Evolutionary conservation across 495 filamentous ascomycete genomes (phyloP), one percentile per base, ranked within the genome.

Genomic region (Podospora bellae-mahoneyi): DNA sequence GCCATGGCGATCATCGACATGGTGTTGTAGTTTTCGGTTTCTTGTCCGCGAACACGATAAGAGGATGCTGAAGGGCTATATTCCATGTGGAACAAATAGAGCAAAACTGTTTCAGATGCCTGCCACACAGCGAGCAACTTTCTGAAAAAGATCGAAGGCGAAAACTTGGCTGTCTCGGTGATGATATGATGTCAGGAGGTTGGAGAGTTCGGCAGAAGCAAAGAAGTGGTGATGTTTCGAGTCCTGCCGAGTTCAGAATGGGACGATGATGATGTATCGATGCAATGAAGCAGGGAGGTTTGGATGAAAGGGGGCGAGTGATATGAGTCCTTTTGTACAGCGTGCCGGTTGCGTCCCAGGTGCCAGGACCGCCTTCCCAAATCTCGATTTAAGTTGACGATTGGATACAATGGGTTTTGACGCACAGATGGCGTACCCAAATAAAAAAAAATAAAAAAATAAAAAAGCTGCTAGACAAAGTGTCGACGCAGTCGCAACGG

Each of bases 1-100:
- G 72, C 67, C 69, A 77, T 78, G 66, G 73, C 68, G 62, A 77
- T 70, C 69, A 73, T 78, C 68, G 77, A 77, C 77, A 79, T 79
- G 32, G 27, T 63, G 61, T 71, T 75, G 72, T 60, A 66, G 16
- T 64, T 26, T 56, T 68, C 58, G 62, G 60, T 66, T 26, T 32
- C 59, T 66, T 72, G 73, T 62, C 62, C 64, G 65, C 62, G 69
- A 23, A 68, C 65, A 59, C 62, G 62, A 66, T 68, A 64, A 61
- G 55, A n/a, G 64, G 68, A 62, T 65, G 68, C 62, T 34, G 61
- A 63, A 48, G 62, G 70, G 62, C 68, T 72, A 70, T 69, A 64
- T 74, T 72, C 72, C 69, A 72, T 74, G 68, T 34, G 66, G 56
- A 53, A 58, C 20, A 67, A 68, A 48, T 13, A 66, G 18, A 5